phyloP scores from a whole-genome alignment of 495 filamentous ascomycete genomes.

The Hypoxylon fuscum region DNA sequence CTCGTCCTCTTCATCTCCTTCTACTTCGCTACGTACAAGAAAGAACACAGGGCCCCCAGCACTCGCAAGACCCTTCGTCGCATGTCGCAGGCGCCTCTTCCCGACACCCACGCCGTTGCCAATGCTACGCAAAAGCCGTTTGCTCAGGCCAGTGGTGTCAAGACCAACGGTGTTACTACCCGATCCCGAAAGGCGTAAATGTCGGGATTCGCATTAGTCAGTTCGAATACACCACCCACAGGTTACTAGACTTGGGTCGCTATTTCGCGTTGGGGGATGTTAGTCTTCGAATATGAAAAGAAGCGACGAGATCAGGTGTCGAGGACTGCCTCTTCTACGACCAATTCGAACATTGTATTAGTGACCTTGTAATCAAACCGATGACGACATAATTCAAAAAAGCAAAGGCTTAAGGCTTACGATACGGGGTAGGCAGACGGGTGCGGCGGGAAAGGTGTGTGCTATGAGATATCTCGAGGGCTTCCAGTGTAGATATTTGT shows the following conservation, averaged over 20 bases:
- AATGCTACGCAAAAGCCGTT: conserved; percentile 47
- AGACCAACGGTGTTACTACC: conserved; percentile 60
- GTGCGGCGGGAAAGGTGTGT: too few species aligned
- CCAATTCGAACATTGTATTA: conserved; percentile 44
- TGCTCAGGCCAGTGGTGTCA: conserved; percentile 56
- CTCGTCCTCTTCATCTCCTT: conserved; percentile 98
- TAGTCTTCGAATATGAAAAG: conserved; percentile 18
- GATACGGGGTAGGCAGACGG: conserved; percentile 20
- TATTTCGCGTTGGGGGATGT: conserved; percentile 20
- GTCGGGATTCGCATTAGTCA: conserved; percentile 1
- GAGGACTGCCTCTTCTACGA: conserved; percentile 4
- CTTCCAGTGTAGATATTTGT: conserved; percentile 29
- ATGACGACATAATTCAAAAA: conserved; percentile 40
- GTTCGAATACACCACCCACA: conserved; percentile 5
- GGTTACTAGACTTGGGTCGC: conserved; percentile 23
- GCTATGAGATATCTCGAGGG: conserved; percentile 19
- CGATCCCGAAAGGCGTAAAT: conserved; percentile 68
- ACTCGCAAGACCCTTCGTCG: conserved; percentile 64
- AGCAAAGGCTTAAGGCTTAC: too few species aligned
- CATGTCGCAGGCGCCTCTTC: conserved; percentile 64
- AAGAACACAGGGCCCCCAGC: conserved; percentile 71
- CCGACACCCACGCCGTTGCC: conserved; percentile 55
- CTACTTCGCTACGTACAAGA: conserved; percentile 97
- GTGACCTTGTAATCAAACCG: conserved; percentile 30
- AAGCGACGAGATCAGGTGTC: conserved; percentile 13